These are phyloP conservation scores for Aureoboletus auriporus DNA, from an alignment of 768 basidiomycete species.

Conservation along the genomic window DNA sequence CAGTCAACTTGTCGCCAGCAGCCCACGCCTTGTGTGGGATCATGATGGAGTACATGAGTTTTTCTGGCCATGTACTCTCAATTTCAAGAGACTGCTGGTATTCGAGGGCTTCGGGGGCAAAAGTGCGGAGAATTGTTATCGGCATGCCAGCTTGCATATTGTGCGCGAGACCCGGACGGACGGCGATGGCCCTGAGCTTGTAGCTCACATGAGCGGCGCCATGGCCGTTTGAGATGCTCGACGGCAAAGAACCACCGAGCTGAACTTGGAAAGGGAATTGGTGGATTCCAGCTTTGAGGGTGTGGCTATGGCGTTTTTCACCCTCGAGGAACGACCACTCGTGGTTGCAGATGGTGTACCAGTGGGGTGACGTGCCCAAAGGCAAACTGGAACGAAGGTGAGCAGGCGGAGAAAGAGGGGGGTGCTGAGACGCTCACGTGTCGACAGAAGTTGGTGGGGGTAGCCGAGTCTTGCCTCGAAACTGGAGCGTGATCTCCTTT, in stretches of 20 bases:
- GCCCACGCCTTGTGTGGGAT: slow-evolving; percentile 96
- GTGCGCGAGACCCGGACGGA: slow-evolving; percentile 67
- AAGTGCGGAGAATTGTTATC: slow-evolving; percentile 68
- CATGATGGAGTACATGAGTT: slow-evolving; percentile 93
- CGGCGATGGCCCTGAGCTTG: slow-evolving; percentile 84
- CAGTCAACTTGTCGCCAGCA: slow-evolving; percentile 79
- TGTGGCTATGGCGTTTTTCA: slow-evolving; percentile 72
- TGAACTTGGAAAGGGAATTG: slow-evolving; percentile 89
- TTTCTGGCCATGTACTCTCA: slow-evolving; percentile 96
- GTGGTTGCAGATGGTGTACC: slow-evolving; percentile 69
- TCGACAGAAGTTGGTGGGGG: slow-evolving; percentile 51
- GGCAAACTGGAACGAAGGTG: slow-evolving; percentile 17
- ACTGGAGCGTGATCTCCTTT: slow-evolving; percentile 80
- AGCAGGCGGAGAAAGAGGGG: slow-evolving; percentile 1
- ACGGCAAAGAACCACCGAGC: slow-evolving; percentile 82
- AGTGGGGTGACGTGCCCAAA: slow-evolving; percentile 36
- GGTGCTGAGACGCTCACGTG: slow-evolving; percentile 42
- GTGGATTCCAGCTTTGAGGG: slow-evolving; percentile 94
- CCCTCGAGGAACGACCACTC: slow-evolving; percentile 94
- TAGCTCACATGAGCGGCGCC: slow-evolving; percentile 74
- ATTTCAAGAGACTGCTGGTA: slow-evolving; percentile 95
- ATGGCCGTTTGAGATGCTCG: slow-evolving; percentile 53
- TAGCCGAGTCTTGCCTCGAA: slow-evolving; percentile 77
- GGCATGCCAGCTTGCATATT: slow-evolving; percentile 62
- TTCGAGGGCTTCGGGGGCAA: slow-evolving; percentile 81